Percentiles rank a stretch among this genome's conserved stretches.
Conservation (phyloP, 768 basidiomycete genomes). For the Suillus discolor region DNA sequence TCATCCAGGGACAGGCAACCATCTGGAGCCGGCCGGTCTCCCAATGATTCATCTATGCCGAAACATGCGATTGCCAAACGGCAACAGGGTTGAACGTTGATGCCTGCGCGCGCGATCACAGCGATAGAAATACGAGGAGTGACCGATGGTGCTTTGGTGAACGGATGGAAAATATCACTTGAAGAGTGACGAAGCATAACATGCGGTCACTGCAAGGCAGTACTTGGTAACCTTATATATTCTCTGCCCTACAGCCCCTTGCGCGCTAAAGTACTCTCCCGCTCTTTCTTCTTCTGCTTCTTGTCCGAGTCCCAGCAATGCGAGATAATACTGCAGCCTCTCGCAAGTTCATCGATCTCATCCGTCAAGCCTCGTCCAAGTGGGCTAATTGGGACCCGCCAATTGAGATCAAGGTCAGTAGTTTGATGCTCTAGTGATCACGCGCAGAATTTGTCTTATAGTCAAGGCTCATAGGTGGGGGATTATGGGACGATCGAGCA, state of each 20-base stretch:
- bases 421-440: neutral
- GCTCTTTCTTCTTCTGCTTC: neutral
- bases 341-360: constrained; percentile 40
- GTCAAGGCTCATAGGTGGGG: constrained; percentile 30
- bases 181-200: neutral
- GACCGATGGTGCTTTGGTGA: constrained; percentile 22
- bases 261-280: neutral
- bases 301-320: constrained; percentile 6
- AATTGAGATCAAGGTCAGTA: constrained; percentile 31
- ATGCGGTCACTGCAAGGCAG: neutral
- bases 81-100: neutral
- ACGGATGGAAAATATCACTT: neutral
- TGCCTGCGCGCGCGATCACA: constrained; percentile 22
- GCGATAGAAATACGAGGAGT: constrained; percentile 16
- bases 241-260: neutral
- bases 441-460: neutral
- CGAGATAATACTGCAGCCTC: constrained; percentile 8
- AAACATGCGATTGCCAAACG: neutral
- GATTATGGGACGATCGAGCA: constrained; percentile 34
- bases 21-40: neutral
- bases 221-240: constrained; percentile 9
- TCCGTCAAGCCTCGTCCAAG: constrained; percentile 32
- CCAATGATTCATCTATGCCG: neutral
- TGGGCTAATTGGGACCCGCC: constrained; percentile 44
- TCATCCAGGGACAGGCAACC: neutral